These are phyloP conservation scores for Podaxis mareebaensis DNA, from an alignment of 768 basidiomycete species.

Conservation along the genomic window DNA sequence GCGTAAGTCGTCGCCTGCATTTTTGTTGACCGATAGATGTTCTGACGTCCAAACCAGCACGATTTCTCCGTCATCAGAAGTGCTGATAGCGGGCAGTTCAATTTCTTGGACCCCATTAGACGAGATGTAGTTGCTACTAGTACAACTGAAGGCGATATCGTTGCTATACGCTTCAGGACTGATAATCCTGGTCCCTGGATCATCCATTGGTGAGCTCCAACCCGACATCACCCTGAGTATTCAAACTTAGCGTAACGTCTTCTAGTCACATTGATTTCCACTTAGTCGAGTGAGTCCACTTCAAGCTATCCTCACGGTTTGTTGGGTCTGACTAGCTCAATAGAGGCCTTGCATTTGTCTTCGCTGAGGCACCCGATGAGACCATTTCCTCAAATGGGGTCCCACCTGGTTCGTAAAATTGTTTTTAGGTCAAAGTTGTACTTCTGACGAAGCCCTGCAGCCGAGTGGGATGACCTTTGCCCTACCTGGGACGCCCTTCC, in stretches of 20 bases:
- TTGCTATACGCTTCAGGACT: conserved; percentile 50
- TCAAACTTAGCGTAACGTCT: background rate
- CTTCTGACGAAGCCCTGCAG: conserved; percentile 6
- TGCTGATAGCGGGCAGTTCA: conserved; percentile 37
- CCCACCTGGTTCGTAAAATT: background rate
- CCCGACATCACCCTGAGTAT: background rate
- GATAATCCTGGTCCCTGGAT: conserved; percentile 56
- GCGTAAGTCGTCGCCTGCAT: conserved; percentile 30
- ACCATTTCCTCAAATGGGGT: conserved; percentile 15
- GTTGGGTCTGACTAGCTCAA: background rate
- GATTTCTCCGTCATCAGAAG: conserved; percentile 43
- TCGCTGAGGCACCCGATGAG: conserved; percentile 30
- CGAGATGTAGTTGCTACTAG: conserved; percentile 57
- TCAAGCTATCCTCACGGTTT: background rate
- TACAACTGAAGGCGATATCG: conserved; percentile 33
- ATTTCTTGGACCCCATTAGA: conserved; percentile 52
- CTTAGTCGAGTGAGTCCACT: background rate
- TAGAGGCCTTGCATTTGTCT: conserved; percentile 35
- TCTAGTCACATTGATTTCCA: conserved; percentile 13
- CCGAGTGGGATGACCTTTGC: conserved; percentile 25
- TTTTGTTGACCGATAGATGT: background rate
- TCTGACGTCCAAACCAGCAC: conserved; percentile 22
- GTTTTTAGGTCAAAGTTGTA: background rate
- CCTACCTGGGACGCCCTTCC: conserved; percentile 24
- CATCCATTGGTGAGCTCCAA: conserved; percentile 42